Base-by-base conservation (phyloP, 164 flowering plant genomes). In the Tetrastigma voinierianum region DNA sequence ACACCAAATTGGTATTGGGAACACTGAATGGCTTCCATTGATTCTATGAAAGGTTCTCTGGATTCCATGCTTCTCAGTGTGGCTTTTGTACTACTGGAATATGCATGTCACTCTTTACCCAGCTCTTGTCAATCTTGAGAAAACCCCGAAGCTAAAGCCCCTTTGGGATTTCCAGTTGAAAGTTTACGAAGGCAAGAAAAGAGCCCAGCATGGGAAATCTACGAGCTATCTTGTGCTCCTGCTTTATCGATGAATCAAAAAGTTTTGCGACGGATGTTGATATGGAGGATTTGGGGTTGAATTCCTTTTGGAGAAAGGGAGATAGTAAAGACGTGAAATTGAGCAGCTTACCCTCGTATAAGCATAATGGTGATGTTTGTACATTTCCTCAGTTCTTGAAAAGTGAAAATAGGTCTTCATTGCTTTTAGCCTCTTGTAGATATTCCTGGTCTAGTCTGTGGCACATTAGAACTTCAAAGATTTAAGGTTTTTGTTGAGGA, bases 51-150 rank as follows among this genome's bases (percentile, higher is more conserved):
- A 81, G 98, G 67, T 71, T 94, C 48, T 58, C 96, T 47, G 97
- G 96, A 10, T 94, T 94, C 68, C 96, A 90, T 82, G 96, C 97
- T 66, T 88, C 97, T n/a, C 98, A 94, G 67, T 94, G 98, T 71
- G n/a, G n/a, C 53, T 94, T 84, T 65, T 94, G 98, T 66, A 91
- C 98, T 61, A 96, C 98, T 1, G n/a, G 98, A 20, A 86, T 94
- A 88, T 94, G 96, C 68, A 74, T 94, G 67, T 94, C 97, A 10
- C 78, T 94, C 58, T 87, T 80, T n/a, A n/a, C 77, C 92, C 4
- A 87, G 93, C 40, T 86, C 91, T 85, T 70, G 90, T 96, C 51
- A n/a, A n/a, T n/a, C n/a, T n/a, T n/a, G 87, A 90, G 12, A 87
- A 90, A 70, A 70, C 84, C 18, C 48, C 78, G 15, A 65, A 81